These are phyloP conservation scores for Sphenostylis stenocarpa DNA, from an alignment of 306 rosid species.

Conservation along the genomic window DNA sequence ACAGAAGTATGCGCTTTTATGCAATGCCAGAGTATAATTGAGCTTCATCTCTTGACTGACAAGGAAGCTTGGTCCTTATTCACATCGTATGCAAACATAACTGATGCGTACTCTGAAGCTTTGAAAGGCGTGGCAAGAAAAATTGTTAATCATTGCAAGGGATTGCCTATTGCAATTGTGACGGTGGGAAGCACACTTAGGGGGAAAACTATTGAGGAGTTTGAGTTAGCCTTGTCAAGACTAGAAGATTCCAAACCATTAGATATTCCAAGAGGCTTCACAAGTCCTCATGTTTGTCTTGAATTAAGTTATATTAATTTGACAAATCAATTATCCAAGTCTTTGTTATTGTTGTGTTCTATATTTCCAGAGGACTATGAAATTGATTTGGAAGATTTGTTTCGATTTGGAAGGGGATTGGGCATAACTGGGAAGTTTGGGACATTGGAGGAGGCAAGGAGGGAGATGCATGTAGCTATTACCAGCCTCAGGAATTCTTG, in stretches of 20 bases:
- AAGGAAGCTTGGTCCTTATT: constrained; percentile 14
- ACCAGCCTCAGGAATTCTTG: constrained; percentile 1
- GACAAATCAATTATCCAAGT: background rate
- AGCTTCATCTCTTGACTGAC: background rate
- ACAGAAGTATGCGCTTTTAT: background rate
- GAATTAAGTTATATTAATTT: constrained; percentile 1
- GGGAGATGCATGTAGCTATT: background rate
- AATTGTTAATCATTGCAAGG: constrained; percentile 3
- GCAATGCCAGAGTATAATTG: background rate
- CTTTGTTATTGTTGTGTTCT: constrained; percentile 18
- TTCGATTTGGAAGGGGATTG: background rate
- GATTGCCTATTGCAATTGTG: constrained; percentile 24
- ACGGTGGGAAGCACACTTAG: constrained; percentile 5
- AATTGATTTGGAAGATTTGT: constrained; percentile 10
- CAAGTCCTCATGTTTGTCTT: background rate
- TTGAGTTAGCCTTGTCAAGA: background rate
- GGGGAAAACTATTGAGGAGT: background rate
- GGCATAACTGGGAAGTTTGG: background rate
- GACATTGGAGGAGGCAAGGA: background rate
- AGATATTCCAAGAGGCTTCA: background rate
- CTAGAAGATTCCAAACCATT: background rate
- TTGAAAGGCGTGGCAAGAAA: background rate
- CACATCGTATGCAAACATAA: background rate
- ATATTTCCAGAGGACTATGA: constrained; percentile 30
- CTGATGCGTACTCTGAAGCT: background rate